These are phyloP conservation scores for Ophioceras dolichostomum DNA, from an alignment of 2,329 filamentous ascomycete species.

Conservation along the genomic window DNA sequence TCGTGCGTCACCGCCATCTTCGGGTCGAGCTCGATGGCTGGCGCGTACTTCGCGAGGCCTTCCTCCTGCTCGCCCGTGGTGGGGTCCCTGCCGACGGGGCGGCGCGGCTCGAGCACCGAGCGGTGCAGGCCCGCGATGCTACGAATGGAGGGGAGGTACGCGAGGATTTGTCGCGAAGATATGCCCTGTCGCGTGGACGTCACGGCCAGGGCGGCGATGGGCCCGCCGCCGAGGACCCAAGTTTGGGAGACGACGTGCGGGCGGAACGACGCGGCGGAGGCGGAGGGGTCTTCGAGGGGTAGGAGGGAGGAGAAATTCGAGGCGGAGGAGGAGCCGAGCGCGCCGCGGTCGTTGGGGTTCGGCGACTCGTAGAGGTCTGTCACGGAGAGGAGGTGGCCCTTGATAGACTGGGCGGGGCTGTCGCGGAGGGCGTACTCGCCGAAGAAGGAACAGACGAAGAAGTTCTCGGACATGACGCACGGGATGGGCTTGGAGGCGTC, in stretches of 20 bases:
- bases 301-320: constrained; percentile 69
- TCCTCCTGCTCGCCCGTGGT: constrained; percentile 72
- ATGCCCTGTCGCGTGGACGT: constrained; percentile 91
- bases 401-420: constrained; percentile 43
- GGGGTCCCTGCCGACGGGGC: constrained; percentile 75
- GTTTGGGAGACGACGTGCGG: constrained; percentile 72
- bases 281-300: constrained; percentile 43
- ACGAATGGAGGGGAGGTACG: constrained; percentile 60
- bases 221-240: constrained; percentile 65
- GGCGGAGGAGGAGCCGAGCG: constrained; percentile 49
- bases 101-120: constrained; percentile 68
- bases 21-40: constrained; percentile 72
- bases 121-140: constrained; percentile 72
- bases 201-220: constrained; percentile 69
- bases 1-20: constrained; percentile 70
- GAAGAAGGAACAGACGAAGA: constrained; percentile 80
- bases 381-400: constrained; percentile 76
- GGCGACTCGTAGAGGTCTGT: constrained; percentile 86
- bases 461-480: constrained; percentile 82
- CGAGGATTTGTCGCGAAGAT: constrained; percentile 69
- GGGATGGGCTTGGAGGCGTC: constrained; percentile 63
- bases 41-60: constrained; percentile 64
- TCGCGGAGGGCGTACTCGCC: constrained; percentile 46
- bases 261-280: constrained; percentile 26
- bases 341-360: constrained; percentile 71